A percentile compares a stretch with the other conserved stretches of the same genome.
These are phyloP conservation scores for Chlamydomonas sphaeroides DNA, from an alignment of 139 green algal species.

Conservation along the genomic window DNA sequence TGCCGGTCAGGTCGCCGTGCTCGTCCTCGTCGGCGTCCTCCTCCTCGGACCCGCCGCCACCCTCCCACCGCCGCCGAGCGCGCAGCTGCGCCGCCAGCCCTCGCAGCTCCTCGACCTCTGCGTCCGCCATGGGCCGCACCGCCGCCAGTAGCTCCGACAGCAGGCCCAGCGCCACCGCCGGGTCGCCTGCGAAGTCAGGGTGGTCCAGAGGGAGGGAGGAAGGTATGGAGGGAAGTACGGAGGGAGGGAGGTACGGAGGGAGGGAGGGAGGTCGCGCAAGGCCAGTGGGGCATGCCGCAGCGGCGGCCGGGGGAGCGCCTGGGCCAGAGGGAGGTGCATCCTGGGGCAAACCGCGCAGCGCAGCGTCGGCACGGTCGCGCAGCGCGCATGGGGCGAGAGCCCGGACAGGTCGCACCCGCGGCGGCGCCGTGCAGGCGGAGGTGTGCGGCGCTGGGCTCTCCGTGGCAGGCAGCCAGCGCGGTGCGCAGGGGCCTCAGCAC, in stretches of 20 bases:
- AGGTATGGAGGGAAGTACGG: background rate
- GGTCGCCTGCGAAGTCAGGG: background rate
- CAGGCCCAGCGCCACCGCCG: background rate
- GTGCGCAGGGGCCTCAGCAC: constrained; percentile 7
- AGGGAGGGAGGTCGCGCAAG: too few species aligned
- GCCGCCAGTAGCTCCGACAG: constrained; percentile 10
- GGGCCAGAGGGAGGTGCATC: too few species aligned
- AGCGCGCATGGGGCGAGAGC: too few species aligned
- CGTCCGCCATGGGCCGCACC: constrained; percentile 2
- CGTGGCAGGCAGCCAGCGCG: background rate
- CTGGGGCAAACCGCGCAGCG: too few species aligned
- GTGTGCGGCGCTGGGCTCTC: constrained; percentile 6
- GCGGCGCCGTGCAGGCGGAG: background rate
- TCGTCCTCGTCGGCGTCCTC: too few species aligned
- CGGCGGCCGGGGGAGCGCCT: too few species aligned
- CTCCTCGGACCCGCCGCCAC: background rate
- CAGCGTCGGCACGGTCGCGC: background rate
- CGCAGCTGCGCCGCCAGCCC: background rate
- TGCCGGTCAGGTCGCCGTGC: too few species aligned
- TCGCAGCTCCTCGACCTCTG: constrained; percentile 12
- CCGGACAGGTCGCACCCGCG: background rate
- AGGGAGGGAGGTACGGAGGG: background rate
- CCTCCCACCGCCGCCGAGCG: background rate
- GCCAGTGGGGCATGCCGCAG: too few species aligned
- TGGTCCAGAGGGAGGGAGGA: background rate